A percentile compares a stretch with the other conserved stretches of the same genome.
Conservation (phyloP, 2,329 filamentous ascomycete genomes). For the Epichloe elymi region DNA sequence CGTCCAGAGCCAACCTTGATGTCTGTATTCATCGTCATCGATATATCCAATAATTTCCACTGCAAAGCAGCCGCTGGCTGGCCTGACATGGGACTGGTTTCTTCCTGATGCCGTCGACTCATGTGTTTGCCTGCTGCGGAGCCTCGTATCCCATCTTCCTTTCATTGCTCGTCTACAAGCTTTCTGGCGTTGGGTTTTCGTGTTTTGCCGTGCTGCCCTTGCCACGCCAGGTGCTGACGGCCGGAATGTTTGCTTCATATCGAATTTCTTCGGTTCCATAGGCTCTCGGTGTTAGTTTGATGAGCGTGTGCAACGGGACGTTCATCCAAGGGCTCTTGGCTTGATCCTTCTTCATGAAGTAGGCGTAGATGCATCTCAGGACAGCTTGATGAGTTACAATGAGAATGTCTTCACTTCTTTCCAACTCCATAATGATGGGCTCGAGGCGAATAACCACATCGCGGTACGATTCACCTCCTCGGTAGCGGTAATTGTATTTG, state of each 20-base stretch:
- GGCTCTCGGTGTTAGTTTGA: conserved; percentile 88
- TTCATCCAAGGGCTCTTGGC: conserved; percentile 96
- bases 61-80: background rate
- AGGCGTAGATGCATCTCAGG: conserved; percentile 91
- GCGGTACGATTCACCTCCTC: conserved; percentile 87
- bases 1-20: background rate
- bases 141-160: background rate
- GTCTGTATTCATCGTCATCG: background rate
- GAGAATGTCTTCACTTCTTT: conserved; percentile 89
- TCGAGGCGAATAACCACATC: conserved; percentile 96
- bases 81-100: background rate
- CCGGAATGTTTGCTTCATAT: conserved; percentile 81
- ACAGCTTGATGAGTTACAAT: conserved; percentile 98
- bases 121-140: background rate
- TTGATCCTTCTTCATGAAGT: conserved; percentile 96
- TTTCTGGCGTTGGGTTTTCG: conserved; percentile 42
- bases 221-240: conserved; percentile 89
- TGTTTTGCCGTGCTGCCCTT: conserved; percentile 91
- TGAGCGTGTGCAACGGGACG: conserved; percentile 87
- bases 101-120: background rate
- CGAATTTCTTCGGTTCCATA: conserved; percentile 87
- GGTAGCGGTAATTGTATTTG: conserved; percentile 99
- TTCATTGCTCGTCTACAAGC: conserved; percentile 11
- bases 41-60: background rate
- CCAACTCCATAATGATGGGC: conserved; percentile 98